Base-by-base conservation (phyloP, 306 rosid species). In the Canavalia ensiformis region DNA sequence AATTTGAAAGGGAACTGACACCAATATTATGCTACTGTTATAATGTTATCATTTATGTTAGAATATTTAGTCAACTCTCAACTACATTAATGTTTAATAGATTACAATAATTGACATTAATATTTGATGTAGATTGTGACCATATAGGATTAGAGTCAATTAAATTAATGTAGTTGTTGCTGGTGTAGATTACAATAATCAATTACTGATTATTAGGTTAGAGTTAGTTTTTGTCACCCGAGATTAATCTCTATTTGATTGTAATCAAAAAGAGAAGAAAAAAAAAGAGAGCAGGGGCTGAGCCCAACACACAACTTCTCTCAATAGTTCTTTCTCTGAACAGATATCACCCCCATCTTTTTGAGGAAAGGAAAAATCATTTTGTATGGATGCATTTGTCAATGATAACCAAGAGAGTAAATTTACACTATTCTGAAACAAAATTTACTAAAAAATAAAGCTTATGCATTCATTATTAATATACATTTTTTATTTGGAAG, bases 341-440 rank as follows among this genome's bases (percentile, higher is more conserved):
- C 51, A 55, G 39, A 39, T 39, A 72, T 5, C 55, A 45, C 6
- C 37, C 10, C 57, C 75, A 58, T 13, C 50, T 7, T 28, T 46
- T 33, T 31, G 35, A 12, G 54, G 56, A 35, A 60, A 30, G 71
- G 68, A 59, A 68, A 18, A 44, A 67, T 50, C 56, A 49, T 34
- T 66, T 51, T 30, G 39, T 29, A 57, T 42, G 51, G 42, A 81
- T 62, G 33, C 72, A 46, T 58, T 62, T 80, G 49, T 18, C 69
- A 63, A 45, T 37, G 52, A 64, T 75, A 42, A 79, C 11, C 33
- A 69, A 30, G 56, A 74, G 39, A n/a, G 55, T 35, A 77, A 72
- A 29, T 55, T 31, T 25, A 42, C 41, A 33, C 54, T 39, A 74
- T 41, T 79, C 52, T 59, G 42, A 55, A 62, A 65, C 18, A 7